These are phyloP conservation scores for Xylariaceae sp. DNA, from an alignment of 2,329 filamentous ascomycete genomes.

Conservation along the genomic window DNA sequence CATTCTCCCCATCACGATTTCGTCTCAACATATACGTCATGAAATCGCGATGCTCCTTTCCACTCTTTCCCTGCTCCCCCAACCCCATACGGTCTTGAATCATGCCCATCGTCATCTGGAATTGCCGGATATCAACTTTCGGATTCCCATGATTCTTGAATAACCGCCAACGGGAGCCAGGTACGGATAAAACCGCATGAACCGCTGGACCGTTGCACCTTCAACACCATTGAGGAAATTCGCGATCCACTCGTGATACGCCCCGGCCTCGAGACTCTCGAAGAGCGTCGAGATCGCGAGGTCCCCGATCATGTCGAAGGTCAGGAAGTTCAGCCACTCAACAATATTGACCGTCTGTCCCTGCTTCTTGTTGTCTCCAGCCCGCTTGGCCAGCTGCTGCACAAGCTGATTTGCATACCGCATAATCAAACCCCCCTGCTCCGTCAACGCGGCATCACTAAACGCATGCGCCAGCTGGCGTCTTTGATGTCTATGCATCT, in stretches of 20 bases:
- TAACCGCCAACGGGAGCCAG: background rate
- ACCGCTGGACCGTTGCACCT: background rate
- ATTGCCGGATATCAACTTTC: background rate
- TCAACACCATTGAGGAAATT: constrained; percentile 9
- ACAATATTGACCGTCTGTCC: constrained; percentile 2
- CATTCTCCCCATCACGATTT: constrained; percentile 2
- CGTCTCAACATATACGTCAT: constrained; percentile 10
- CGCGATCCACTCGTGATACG: constrained; percentile 17
- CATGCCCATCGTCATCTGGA: background rate
- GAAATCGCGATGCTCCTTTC: constrained; percentile 9
- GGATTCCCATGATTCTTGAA: background rate
- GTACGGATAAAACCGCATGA: background rate
- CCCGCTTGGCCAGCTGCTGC: background rate
- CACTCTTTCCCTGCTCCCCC: background rate
- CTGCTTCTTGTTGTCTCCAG: too few relatives aligned
- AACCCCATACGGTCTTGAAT: constrained; percentile 4
- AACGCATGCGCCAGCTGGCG: constrained; percentile 3
- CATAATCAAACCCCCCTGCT: constrained; percentile 9
- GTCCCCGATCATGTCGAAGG: constrained; percentile 23
- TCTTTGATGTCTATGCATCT: background rate
- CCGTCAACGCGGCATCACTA: constrained; percentile 8
- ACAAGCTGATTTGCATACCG: constrained; percentile 6
- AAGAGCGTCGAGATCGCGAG: constrained; percentile 19
- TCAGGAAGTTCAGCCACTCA: constrained; percentile 13
- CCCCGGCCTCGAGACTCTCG: constrained; percentile 12